Percentiles rank a stretch among this genome's conserved stretches.
Evolutionary conservation across 1,139 yeast species (phyloP).

Genomic region (Protomyces pachydermus): DNA sequence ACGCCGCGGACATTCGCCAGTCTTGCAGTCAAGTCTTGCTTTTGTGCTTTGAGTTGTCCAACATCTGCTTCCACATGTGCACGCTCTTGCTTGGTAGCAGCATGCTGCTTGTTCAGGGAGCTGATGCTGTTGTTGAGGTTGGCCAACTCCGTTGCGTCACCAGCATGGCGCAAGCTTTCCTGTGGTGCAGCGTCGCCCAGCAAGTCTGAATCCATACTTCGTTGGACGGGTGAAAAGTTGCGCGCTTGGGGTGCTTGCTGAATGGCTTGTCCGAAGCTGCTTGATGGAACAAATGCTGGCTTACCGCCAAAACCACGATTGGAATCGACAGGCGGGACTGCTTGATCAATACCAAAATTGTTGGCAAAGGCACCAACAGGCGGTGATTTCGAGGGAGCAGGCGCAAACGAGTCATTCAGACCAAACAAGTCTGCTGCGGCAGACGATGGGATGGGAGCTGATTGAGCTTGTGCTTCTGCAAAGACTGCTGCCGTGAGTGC

Average conservation of each 20-base stretch:
- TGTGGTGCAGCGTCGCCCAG: conserved; percentile 26
- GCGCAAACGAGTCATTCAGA: conserved; percentile 42
- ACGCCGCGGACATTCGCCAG: conserved; percentile 60
- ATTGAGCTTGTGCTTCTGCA: conserved; percentile 23
- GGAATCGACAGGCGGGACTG: conserved; percentile 10
- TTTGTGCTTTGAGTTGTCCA: conserved; percentile 56
- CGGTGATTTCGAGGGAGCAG: conserved; percentile 36
- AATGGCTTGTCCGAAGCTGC: conserved; percentile 57
- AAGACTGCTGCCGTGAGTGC: conserved; percentile 29
- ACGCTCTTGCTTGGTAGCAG: conserved; percentile 64
- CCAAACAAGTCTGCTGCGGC: conserved; percentile 35
- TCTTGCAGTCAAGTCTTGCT: conserved; percentile 66
- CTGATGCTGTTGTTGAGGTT: conserved; percentile 79
- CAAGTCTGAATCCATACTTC: conserved; percentile 21
- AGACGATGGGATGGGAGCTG: conserved; percentile 26
- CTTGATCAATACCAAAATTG: conserved; percentile 27
- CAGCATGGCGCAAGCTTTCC: conserved; percentile 54
- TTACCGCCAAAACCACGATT: conserved; percentile 12
- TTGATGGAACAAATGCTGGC: conserved; percentile 53
- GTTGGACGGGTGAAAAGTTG: conserved; percentile 22
- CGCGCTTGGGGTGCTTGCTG: conserved; percentile 34
- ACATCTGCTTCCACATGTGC: conserved; percentile 73
- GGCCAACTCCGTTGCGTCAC: conserved; percentile 80
- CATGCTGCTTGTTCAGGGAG: conserved; percentile 70
- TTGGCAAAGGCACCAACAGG: conserved; percentile 32